These are phyloP conservation scores for Neofusicoccum parvum DNA, from an alignment of 2,329 filamentous ascomycete genomes.

Conservation along the genomic window DNA sequence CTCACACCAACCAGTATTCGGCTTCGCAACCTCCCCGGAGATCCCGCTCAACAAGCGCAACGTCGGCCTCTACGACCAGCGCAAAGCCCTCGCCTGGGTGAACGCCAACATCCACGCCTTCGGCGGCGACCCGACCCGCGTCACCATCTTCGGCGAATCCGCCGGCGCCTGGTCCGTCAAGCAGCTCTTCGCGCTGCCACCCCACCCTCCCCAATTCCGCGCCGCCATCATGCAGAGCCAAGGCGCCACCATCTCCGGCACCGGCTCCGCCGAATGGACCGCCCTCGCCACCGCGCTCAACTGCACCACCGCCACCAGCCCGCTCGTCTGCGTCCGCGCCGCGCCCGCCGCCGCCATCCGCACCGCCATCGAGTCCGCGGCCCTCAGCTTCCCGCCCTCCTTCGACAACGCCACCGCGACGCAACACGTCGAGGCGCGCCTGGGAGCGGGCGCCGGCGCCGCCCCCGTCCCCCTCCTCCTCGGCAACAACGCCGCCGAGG, in stretches of 20 bases:
- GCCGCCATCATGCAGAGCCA: conserved; percentile 49
- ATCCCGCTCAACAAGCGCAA: conserved; percentile 49
- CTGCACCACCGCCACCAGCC: conserved; percentile 46
- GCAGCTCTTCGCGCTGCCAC: conserved; percentile 27
- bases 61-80: too few relatives aligned
- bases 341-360: conserved; percentile 59
- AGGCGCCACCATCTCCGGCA: not conserved
- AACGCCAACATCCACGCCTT: too few relatives aligned
- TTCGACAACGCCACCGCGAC: conserved; percentile 40
- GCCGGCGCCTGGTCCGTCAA: conserved; percentile 49
- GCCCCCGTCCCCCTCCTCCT: conserved; percentile 65
- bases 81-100: too few relatives aligned
- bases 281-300: conserved; percentile 30
- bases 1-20: not conserved
- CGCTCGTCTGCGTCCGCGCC: conserved; percentile 56
- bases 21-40: not conserved
- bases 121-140: too few relatives aligned
- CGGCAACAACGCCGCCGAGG: conserved; percentile 69
- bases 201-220: conserved; percentile 36
- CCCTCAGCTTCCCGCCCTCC: not conserved
- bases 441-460: conserved; percentile 57
- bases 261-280: conserved; percentile 33
- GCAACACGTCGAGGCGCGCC: conserved; percentile 50
- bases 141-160: conserved; percentile 47
- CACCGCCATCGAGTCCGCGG: conserved; percentile 39